Evolutionary conservation across 495 filamentous ascomycete species (phyloP).

Genomic region (Hapsidospora chrysogenum): DNA sequence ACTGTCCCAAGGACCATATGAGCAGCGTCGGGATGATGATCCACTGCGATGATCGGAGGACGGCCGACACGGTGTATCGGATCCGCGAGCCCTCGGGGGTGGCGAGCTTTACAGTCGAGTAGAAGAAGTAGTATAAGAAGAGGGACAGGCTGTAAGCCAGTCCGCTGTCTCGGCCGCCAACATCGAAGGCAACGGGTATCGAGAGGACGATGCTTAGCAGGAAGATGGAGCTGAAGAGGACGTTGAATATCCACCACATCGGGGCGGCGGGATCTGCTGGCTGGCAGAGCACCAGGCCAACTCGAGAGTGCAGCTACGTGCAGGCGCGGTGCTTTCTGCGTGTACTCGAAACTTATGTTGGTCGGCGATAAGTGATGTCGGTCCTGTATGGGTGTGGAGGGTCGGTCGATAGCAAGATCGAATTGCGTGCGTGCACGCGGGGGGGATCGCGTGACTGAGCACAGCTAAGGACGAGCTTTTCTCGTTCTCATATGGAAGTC

Average conservation of each 20-base stretch:
- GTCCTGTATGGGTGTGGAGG: no score
- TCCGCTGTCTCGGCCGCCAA: slow-evolving; percentile 85
- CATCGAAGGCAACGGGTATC: slow-evolving; percentile 91
- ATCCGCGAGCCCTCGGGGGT: slow-evolving; percentile 69
- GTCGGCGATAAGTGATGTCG: no score
- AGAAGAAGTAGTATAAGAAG: slow-evolving; percentile 75
- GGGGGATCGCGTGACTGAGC: not conserved
- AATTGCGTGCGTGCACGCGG: no score
- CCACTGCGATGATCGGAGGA: slow-evolving; percentile 66
- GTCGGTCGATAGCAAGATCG: no score
- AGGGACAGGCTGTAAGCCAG: slow-evolving; percentile 82
- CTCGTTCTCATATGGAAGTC: no score
- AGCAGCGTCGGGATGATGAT: slow-evolving; percentile 63
- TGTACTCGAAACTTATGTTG: no score
- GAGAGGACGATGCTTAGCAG: slow-evolving; percentile 78
- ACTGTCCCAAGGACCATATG: slow-evolving; percentile 88
- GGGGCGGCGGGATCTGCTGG: slow-evolving; percentile 14
- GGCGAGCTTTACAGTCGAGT: slow-evolving; percentile 60
- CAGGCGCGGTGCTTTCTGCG: no score
- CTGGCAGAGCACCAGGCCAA: not conserved
- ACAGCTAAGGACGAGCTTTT: no score
- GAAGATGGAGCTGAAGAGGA: slow-evolving; percentile 60
- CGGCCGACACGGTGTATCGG: slow-evolving; percentile 46
- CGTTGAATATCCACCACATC: slow-evolving; percentile 57
- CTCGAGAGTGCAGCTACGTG: no score